phyloP scores from a whole-genome alignment of 1,284 basidiomycete genomes.

The Bondarzewia mesenterica region DNA sequence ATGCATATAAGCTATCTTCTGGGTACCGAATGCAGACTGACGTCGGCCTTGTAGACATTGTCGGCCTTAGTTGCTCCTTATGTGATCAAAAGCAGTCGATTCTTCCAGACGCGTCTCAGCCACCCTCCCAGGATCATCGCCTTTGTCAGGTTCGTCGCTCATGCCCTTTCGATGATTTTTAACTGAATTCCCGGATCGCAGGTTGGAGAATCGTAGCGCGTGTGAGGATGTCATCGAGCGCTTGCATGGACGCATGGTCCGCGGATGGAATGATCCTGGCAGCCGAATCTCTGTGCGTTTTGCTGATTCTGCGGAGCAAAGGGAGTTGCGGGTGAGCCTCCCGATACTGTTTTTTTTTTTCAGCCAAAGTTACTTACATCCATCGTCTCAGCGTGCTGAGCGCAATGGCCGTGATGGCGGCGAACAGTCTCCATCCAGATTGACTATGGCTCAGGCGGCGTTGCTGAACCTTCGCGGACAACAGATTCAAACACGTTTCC shows the following conservation, averaged over 20 bases:
- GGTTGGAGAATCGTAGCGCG: conserved; percentile 55
- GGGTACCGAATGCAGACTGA: no score
- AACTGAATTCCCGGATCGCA: conserved; percentile 18
- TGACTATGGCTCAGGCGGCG: conserved; percentile 71
- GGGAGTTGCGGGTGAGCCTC: conserved; percentile 35
- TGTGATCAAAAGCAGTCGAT: conserved; percentile 60
- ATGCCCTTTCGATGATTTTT: not conserved
- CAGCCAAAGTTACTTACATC: not conserved
- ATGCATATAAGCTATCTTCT: no score
- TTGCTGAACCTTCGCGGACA: conserved; percentile 65
- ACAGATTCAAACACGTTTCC: conserved; percentile 28
- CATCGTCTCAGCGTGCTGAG: conserved; percentile 11
- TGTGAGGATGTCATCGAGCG: conserved; percentile 68
- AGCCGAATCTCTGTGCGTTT: conserved; percentile 68
- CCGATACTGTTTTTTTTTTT: not conserved
- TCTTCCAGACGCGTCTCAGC: conserved; percentile 67
- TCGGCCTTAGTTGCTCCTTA: conserved; percentile 52
- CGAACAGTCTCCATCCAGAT: conserved; percentile 49
- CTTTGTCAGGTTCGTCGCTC: conserved; percentile 50
- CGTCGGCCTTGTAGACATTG: conserved; percentile 43
- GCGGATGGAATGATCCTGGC: conserved; percentile 63
- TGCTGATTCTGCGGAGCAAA: conserved; percentile 52
- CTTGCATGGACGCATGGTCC: conserved; percentile 68
- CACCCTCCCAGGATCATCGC: conserved; percentile 69
- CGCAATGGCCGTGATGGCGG: conserved; percentile 40